Base-by-base conservation (phyloP, 805 yeast genomes). In the Ogataea haglerorum region DNA sequence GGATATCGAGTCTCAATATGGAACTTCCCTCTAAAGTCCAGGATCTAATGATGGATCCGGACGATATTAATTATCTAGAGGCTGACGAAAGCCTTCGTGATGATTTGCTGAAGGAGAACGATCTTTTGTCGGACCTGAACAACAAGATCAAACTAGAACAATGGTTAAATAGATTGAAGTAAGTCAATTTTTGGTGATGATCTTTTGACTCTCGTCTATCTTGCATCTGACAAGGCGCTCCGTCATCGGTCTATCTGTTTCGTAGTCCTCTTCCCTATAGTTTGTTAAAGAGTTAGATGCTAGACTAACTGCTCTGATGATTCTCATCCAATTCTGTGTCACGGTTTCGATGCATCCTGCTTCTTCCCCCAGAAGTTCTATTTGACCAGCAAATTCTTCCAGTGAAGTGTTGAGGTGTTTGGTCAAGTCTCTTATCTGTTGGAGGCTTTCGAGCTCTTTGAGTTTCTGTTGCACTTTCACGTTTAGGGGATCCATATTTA, bases 311-410 rank as follows among this genome's bases (percentile, higher is more conserved):
- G 85, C 73, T 43, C 76, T 68, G 14, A 78, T 64, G 14, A 82
- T 80, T 42, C 73, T 76, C 40, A 73, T 72, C 90, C 90, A 82
- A 49, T 79, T 81, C 3, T 76, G 68, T 51, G 84, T 68, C 2
- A 82, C 75, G 5, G 70, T 60, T 2, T 77, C 75, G 6, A 80
- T 80, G 27, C 82, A 73, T 33, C 70, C 78, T 1, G 87, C 70
- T 0, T 88, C 88, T 29, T 72, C 72, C 36, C 69, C 61, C 60
- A 79, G 61, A 12, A 67, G 66, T 14, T 68, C 72, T 7, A 82
- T 54, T 45, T 74, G 73, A 5, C 61, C 58, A n/a, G 72, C 73
- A 4, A 80, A 63, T 13, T 63, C 64, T 26, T 72, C 76, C 14
- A 82, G 61, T 46, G 76, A 74, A 2, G 45, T 43, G 6, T 76